phyloP scores from a whole-genome alignment of 1,139 yeast species.

The Dujonia santamariae region DNA sequence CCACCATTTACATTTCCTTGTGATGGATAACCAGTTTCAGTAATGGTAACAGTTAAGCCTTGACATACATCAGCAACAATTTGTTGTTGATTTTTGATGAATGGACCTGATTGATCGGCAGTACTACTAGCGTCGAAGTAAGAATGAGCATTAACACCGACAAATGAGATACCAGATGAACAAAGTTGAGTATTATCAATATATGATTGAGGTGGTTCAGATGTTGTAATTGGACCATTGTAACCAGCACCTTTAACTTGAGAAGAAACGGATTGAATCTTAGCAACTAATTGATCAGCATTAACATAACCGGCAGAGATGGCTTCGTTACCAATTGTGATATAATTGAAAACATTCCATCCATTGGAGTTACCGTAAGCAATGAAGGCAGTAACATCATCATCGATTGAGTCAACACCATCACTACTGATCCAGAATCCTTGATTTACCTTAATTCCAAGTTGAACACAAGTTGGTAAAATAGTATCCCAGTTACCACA shows the following conservation, averaged over 20 bases:
- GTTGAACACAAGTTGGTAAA: constrained; percentile 53
- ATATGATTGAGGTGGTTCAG: constrained; percentile 84
- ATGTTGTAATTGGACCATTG: constrained; percentile 72
- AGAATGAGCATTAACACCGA: constrained; percentile 84
- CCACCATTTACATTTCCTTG: constrained; percentile 67
- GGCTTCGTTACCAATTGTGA: constrained; percentile 89
- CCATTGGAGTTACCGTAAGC: constrained; percentile 47
- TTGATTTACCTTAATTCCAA: constrained; percentile 76
- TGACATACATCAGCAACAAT: constrained; percentile 53
- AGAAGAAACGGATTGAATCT: constrained; percentile 61
- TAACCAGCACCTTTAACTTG: constrained; percentile 67
- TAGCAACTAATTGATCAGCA: constrained; percentile 55
- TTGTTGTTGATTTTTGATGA: constrained; percentile 58
- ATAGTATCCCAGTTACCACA: constrained; percentile 69
- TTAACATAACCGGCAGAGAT: constrained; percentile 58
- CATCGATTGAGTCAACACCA: constrained; percentile 71
- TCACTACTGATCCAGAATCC: constrained; percentile 73
- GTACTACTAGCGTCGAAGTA: constrained; percentile 64
- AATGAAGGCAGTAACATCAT: constrained; percentile 52
- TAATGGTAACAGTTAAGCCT: constrained; percentile 48
- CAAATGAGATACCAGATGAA: constrained; percentile 68
- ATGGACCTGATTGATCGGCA: constrained; percentile 72
- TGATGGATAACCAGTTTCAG: constrained; percentile 92
- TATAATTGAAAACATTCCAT: constrained; percentile 70
- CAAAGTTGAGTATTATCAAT: constrained; percentile 65